Base-by-base conservation (phyloP, 2,329 filamentous ascomycete genomes). In the Lecanicillium sp. region DNA sequence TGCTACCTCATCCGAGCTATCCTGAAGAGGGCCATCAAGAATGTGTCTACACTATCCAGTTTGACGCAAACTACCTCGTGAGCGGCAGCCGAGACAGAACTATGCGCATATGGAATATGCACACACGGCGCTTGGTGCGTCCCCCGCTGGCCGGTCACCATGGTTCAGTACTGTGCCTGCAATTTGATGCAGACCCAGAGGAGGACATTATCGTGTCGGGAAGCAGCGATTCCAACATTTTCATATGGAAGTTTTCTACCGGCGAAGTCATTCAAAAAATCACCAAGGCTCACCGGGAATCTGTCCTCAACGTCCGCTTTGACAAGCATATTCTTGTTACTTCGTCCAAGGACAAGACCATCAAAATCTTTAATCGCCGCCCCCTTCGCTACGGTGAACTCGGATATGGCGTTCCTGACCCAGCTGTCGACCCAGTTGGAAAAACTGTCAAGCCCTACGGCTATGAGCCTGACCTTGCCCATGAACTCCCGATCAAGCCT, bases 141-240 rank as follows among this genome's bases (percentile, higher is more conserved):
- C 69, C 72, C n/a, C 87, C 88, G 2, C 66, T 98, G 8, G 55
- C 64, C 5, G 89, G 85, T 3, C 92, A 98, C 56, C 65, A 62
- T 10, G 89, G 87, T 12, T 97, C 90, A 1, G 92, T 98, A 1
- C 65, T 98, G 10, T 98, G 92, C 55, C 70, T 98, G 19, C 92
- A 98, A 54, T 98, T 97, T 55, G 92, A 98, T 54, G 82, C 89
- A 4, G 79, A 83, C 37, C 84, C 87, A 0, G 77, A 84, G 12
- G 86, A 97, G 55, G 90, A 97, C 52, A 66, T 98, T 29, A 84
- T 98, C n/a, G 84, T 96, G 9, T 95, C 89, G 7, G 92, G 90
- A 28, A 95, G 90, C 52, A 95, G 89, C 51, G 92, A 98, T 60
- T 86, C 84, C 33, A 82, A 83, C 46, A 80, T 98, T 38, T 90